Conservation (phyloP, 441 rosid species). For the Erysimum cheiri region DNA sequence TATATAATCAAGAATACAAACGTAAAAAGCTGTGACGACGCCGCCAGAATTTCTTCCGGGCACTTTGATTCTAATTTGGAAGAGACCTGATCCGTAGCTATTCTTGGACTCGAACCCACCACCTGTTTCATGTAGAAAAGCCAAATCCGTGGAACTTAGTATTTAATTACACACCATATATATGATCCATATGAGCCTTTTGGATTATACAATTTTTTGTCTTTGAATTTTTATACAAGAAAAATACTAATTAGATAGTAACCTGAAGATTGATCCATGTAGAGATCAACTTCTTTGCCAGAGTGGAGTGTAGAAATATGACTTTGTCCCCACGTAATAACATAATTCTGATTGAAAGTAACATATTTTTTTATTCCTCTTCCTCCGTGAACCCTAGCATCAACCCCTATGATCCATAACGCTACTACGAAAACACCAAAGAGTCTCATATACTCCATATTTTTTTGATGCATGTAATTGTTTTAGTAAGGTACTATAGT, state of each 20-base stretch:
- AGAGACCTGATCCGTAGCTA: conserved; percentile 66
- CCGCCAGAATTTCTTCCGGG: conserved; percentile 69
- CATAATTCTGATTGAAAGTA: conserved; percentile 55
- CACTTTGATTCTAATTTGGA: conserved; percentile 58
- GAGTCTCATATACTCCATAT: conserved; percentile 13
- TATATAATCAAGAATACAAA: not conserved
- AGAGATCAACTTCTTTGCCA: conserved; percentile 53
- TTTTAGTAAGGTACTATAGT: conserved; percentile 5
- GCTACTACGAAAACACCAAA: conserved; percentile 25
- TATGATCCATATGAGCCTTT: not conserved
- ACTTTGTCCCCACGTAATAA: conserved; percentile 61
- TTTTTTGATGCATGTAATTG: not conserved
- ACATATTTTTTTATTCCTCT: conserved; percentile 12
- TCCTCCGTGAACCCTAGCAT: conserved; percentile 23
- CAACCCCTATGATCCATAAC: conserved; percentile 32
- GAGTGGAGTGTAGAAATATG: conserved; percentile 44
- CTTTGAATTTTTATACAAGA: not conserved
- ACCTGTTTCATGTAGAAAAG: conserved; percentile 44
- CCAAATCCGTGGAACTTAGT: not conserved
- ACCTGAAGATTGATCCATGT: conserved; percentile 48
- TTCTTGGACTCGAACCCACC: conserved; percentile 66
- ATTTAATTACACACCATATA: no score
- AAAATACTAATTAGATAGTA: not conserved
- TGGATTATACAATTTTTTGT: not conserved
- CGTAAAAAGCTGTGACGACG: conserved; percentile 77